phyloP scores from a whole-genome alignment of 2,329 filamentous ascomycete species.

The Penicillium fuscoglaucum region DNA sequence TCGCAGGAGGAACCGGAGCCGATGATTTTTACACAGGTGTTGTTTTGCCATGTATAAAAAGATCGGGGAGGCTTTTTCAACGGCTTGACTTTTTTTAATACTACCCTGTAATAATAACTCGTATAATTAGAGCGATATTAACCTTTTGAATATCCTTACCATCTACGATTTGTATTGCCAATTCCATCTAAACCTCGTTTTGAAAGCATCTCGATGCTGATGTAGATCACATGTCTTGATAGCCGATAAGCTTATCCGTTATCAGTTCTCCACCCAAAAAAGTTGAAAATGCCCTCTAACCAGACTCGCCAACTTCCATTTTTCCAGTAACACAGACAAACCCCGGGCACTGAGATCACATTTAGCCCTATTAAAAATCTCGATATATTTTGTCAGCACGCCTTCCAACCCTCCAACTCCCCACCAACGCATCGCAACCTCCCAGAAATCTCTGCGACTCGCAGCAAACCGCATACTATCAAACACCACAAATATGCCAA shows the following conservation, averaged over 20 bases:
- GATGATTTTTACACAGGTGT: conserved; percentile 12
- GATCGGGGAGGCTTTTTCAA: neutral
- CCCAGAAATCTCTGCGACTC: conserved; percentile 3
- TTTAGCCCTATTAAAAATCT: neutral
- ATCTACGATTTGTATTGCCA: neutral
- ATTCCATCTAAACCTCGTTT: neutral
- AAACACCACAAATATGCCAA: neutral
- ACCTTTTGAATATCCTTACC: neutral
- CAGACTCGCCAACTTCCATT: conserved; percentile 9
- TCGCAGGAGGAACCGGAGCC: conserved; percentile 26
- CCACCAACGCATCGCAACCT: neutral
- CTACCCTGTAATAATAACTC: conserved; percentile 13
- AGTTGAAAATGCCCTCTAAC: conserved; percentile 20
- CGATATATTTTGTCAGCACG: neutral
- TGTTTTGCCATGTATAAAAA: neutral
- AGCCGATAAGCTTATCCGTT: conserved; percentile 22
- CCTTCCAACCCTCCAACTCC: neutral
- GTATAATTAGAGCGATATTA: conserved; percentile 13
- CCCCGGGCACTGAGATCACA: neutral
- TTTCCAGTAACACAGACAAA: neutral
- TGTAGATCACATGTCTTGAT: neutral
- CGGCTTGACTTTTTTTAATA: neutral
- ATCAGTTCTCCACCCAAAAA: conserved; percentile 28
- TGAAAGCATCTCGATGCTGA: neutral
- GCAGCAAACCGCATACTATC: neutral